Evolutionary conservation across 2,329 filamentous ascomycete species (phyloP), one percentile per base, ranked within the genome.

Genomic region (Fusarium marasasianum): DNA sequence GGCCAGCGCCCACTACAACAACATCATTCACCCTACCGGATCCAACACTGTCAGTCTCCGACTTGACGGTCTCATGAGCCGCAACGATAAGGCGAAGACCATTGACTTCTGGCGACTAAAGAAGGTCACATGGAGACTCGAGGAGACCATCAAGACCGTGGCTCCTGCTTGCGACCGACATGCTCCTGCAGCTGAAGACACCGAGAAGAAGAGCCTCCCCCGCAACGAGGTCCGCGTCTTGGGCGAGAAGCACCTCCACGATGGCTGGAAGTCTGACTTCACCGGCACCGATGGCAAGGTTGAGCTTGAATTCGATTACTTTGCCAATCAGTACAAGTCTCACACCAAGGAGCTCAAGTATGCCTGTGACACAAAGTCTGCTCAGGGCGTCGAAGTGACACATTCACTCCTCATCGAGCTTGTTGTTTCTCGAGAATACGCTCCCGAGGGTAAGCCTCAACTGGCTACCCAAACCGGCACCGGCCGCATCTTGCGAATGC

Each of bases 371-470:
- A 88, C 93, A 80, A 92, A 93, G 77, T 90, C 92, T 62, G 84
- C 88, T 57, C 91, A 92, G 78, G 94, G 94, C 60, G 91, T 94
- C 75, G 91, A 93, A 78, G 91, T 98, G 66, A 91, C 91, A 58
- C 96, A 99, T 86, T 91, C 92, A 79, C 89, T 99, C 50, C 90
- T 98, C 78, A 89, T 98, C 65, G 96, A 99, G 84, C 91, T 98
- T 86, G 95, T 98, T 56, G 95, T 99, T 29, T 93, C 94, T 6
- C 95, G 98, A 82, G 96, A 98, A 82, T 96, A 94, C 85, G 89
- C 88, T 1, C 93, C 92, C 72, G 91, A 92, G 79, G 91, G 90
- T 68, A 92, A 91, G 81, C 87, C 88, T 4, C 83, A 86, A 60
- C 86, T 94, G 57, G 89, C 94, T 54, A 95, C 94, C 1, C 94